Evolutionary conservation across 768 basidiomycete species (phyloP).

Genomic region (Boletus rubescentipes): DNA sequence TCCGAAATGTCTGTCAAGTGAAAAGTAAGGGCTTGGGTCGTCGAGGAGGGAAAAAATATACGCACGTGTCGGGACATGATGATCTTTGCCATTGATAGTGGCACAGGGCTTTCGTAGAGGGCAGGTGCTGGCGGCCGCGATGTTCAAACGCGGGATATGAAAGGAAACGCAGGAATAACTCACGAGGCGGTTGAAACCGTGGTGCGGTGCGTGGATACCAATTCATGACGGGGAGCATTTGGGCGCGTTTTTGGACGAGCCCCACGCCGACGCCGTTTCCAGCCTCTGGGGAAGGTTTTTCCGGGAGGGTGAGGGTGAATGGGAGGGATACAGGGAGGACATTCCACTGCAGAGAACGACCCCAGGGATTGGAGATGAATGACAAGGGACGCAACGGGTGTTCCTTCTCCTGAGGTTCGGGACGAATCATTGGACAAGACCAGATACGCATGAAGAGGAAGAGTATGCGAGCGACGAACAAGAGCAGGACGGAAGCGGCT

Average conservation of each 20-base stretch:
- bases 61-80: conserved; percentile 54
- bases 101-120: conserved; percentile 42
- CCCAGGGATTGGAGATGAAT: conserved; percentile 11
- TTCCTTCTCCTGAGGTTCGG: conserved; percentile 19
- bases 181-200: conserved; percentile 33
- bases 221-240: conserved; percentile 15
- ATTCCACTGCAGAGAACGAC: conserved; percentile 25
- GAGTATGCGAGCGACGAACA: conserved; percentile 32
- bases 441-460: conserved; percentile 28
- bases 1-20: conserved; percentile 32
- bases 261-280: conserved; percentile 7
- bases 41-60: conserved; percentile 2
- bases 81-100: conserved; percentile 51
- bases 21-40: background rate
- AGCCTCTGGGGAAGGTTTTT: conserved; percentile 19
- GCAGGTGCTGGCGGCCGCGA: conserved; percentile 36
- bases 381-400: background rate
- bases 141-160: background rate
- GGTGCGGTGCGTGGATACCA: conserved; percentile 26
- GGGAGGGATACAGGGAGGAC: conserved; percentile 30
- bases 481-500: conserved; percentile 25
- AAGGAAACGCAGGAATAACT: conserved; percentile 10
- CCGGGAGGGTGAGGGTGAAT: conserved; percentile 20
- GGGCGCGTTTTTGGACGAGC: conserved; percentile 11
- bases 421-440: conserved; percentile 19